Percentiles rank a stretch among this genome's conserved stretches.
phyloP scores from a whole-genome alignment of 202 grass and related monocot genomes.

The Panicum hallii region DNA sequence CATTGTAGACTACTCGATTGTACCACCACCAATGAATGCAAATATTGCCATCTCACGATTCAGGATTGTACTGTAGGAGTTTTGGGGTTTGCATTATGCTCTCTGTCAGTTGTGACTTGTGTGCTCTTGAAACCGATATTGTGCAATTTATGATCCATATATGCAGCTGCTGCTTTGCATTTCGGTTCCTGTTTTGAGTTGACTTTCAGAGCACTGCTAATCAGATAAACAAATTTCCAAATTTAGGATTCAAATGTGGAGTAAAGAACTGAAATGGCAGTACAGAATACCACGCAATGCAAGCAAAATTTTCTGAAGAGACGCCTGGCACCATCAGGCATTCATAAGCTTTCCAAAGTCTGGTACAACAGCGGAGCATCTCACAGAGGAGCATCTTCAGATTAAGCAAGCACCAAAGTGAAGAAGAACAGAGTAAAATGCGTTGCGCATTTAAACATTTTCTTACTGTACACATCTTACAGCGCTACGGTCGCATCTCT shows the following conservation, averaged over 20 bases:
- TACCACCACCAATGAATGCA: conserved; percentile 32
- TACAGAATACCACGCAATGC: neutral
- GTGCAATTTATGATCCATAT: neutral
- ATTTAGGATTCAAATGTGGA: neutral
- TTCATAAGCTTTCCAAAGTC: neutral
- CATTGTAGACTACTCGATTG: conserved; percentile 59
- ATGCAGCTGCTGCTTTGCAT: neutral
- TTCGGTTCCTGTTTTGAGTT: neutral
- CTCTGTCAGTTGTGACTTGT: neutral
- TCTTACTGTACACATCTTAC: conserved; percentile 56
- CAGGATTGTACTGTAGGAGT: conserved; percentile 3
- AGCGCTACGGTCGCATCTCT: conserved; percentile 39
- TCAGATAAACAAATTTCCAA: neutral
- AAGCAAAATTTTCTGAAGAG: neutral
- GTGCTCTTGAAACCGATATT: neutral
- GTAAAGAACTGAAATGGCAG: neutral
- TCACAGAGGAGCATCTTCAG: neutral
- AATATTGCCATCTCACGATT: conserved; percentile 29
- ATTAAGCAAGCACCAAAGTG: neutral
- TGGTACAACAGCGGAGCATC: neutral
- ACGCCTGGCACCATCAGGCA: neutral
- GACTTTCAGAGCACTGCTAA: neutral
- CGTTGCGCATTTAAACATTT: conserved; percentile 36
- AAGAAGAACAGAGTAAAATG: conserved; percentile 28
- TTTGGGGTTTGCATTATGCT: conserved; percentile 18